These are phyloP conservation scores for Talaromyces islandicus DNA, from an alignment of 2,329 filamentous ascomycete genomes.

Conservation along the genomic window DNA sequence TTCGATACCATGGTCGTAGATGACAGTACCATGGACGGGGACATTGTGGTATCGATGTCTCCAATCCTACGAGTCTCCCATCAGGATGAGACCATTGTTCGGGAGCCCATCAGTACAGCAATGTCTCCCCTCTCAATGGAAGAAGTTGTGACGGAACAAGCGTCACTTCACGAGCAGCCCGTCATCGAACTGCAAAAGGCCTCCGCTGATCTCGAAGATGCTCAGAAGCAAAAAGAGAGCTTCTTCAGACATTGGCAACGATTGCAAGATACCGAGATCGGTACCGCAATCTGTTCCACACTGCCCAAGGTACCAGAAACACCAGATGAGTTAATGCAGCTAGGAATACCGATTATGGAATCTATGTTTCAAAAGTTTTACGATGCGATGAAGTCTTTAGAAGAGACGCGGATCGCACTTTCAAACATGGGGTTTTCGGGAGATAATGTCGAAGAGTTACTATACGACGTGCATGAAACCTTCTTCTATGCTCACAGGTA, in stretches of 20 bases:
- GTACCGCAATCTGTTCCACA: neutral
- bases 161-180: slow-evolving; percentile 8
- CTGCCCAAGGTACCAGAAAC: neutral
- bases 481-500: slow-evolving; percentile 40
- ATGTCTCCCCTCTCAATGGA: neutral
- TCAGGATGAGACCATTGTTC: neutral
- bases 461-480: slow-evolving; percentile 30
- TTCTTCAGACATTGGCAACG: slow-evolving; percentile 36
- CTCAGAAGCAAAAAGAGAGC: slow-evolving; percentile 32
- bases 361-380: slow-evolving; percentile 31
- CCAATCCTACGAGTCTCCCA: slow-evolving; percentile 19
- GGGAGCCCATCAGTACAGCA: neutral
- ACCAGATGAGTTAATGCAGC: slow-evolving; percentile 32
- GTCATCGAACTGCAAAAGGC: slow-evolving; percentile 23
- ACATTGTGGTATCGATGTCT: slow-evolving; percentile 25
- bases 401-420: slow-evolving; percentile 30
- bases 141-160: slow-evolving; percentile 6
- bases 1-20: slow-evolving; percentile 23
- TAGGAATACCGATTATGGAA: slow-evolving; percentile 31
- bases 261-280: slow-evolving; percentile 2
- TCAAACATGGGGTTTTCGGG: slow-evolving; percentile 35
- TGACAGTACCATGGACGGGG: slow-evolving; percentile 21
- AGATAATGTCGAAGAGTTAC: slow-evolving; percentile 22
- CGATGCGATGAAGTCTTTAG: slow-evolving; percentile 30
- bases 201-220: slow-evolving; percentile 32